Percentiles rank a stretch among this genome's conserved stretches.
Evolutionary conservation across 345 rosid genomes (phyloP).

Genomic region (Citrus glauca): DNA sequence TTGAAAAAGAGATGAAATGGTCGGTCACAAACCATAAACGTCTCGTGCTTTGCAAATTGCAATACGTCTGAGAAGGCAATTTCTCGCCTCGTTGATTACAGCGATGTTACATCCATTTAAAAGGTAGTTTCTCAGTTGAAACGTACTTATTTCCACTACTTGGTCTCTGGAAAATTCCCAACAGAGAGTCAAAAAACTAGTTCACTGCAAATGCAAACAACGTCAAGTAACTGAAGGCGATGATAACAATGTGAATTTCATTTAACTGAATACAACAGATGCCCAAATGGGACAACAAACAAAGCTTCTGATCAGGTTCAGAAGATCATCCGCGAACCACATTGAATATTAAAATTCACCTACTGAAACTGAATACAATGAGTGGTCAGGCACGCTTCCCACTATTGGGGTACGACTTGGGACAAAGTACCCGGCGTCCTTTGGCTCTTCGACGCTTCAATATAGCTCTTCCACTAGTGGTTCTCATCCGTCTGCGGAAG

Average conservation of each 20-base stretch:
- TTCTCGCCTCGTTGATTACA: neutral
- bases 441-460: slow-evolving; percentile 88
- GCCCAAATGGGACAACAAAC: slow-evolving; percentile 2
- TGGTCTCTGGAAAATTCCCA: neutral
- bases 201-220: neutral
- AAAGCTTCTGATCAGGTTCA: neutral
- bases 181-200: neutral
- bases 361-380: neutral
- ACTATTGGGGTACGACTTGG: slow-evolving; percentile 79
- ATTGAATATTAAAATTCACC: slow-evolving; percentile 5
- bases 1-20: no score
- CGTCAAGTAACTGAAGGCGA: neutral
- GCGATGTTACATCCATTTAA: neutral
- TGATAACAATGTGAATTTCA: slow-evolving; percentile 5
- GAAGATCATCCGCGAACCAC: slow-evolving; percentile 7
- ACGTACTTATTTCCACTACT: neutral
- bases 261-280: neutral
- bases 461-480: slow-evolving; percentile 82
- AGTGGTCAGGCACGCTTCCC: slow-evolving; percentile 48
- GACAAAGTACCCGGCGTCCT: slow-evolving; percentile 85
- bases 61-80: no score
- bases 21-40: no score
- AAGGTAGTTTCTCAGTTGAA: neutral
- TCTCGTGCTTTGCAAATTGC: no score
- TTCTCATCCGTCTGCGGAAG: slow-evolving; percentile 81